Base-by-base conservation (phyloP, 2,329 filamentous ascomycete genomes). In the Mycogone perniciosa region DNA sequence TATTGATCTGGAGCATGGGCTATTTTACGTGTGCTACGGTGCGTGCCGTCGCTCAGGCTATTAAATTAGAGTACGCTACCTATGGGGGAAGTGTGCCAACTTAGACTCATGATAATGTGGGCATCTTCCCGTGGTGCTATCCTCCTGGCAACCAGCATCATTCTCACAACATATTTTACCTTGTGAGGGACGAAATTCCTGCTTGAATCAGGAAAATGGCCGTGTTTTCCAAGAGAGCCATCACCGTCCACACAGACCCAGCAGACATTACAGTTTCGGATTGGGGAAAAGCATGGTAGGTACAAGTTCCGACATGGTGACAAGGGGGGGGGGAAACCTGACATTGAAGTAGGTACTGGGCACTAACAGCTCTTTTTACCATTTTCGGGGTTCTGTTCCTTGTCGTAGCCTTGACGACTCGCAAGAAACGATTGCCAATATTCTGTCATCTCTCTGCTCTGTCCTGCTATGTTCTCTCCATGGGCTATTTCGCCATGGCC, bases 401-500 rank as follows among this genome's bases (percentile, higher is more conserved):
- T 20, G n/a, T 6, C 29, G 40, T 29, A 13, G 40, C 40, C 40
- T 10, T 42, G 20, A 42, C 20, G 9, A 42, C 40, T 29, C 40
- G 9, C n/a, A 29, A 42, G n/a, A 42, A 42, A 9, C 40, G 27
- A 5, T 10, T 30, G 40, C 40, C 40, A 10, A 6, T 30, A 13
- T 30, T 42, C 13, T 42, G 13, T 6, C 20, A 27, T 9, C 13
- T 42, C 40, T 42, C 40, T 27, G n/a, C 26, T 27, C 11, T 42
- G 20, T 6, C 7, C 40, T 42, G 20, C 40, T 42, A 42, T 42
- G 70, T 73, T 44, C 77, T 75, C 40, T 62, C 73, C 6, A 70
- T 79, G 49, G 63, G 71, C 33, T 80, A 81, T 67, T 81, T 69
- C 56, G 68, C 76, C 46, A 70, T 73, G 65, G 78, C 75, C 6